Evolutionary conservation across 129 eudicot genomes (phyloP), one percentile per base, ranked within the genome.

Genomic region (Flaveria bidentis): DNA sequence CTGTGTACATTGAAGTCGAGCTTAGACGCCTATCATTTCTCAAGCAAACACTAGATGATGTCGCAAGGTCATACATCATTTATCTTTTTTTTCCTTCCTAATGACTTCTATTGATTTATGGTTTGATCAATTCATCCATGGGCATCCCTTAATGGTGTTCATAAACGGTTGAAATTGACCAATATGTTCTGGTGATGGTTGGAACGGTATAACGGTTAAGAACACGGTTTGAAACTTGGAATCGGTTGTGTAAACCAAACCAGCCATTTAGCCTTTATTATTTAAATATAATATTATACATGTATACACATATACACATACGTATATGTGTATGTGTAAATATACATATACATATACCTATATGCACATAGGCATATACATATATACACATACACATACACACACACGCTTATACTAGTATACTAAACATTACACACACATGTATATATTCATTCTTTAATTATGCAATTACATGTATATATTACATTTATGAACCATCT

Each of bases 1-100:
- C 96, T 22, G 84, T 95, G 18, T 95, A 95, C 83, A 53, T 95
- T 84, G 99, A 91, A 80, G 97, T 95, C 28, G 99, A 95, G 83
- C 91, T 85, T 23, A 81, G 99, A 71, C 81, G 99, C n/a, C 79
- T 95, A 71, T 72, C 90, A 66, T 95, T 87, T 77, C 92, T 95
- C 81, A 89, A 84, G 82, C 78, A 71, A 74, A 49, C 88, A 41
- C 51, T 81, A 22, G 84, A 85, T 76, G 74, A 45, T 15, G 86
- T 85, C 47, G 67, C 90, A 72, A 90, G 96, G 98, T 92, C 9
- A 4, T 61, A 87, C 42, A 53, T 69, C 47, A 68, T 72, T 73
- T 52, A n/a, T 25, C 57, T 20, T 25, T 6, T 56, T 45, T 15
- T 25, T 4, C 14, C 18, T n/a, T 17, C 1, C 10, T 44, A 10